Base-by-base conservation (phyloP, 2,329 filamentous ascomycete genomes). In the Penicillium sp. region DNA sequence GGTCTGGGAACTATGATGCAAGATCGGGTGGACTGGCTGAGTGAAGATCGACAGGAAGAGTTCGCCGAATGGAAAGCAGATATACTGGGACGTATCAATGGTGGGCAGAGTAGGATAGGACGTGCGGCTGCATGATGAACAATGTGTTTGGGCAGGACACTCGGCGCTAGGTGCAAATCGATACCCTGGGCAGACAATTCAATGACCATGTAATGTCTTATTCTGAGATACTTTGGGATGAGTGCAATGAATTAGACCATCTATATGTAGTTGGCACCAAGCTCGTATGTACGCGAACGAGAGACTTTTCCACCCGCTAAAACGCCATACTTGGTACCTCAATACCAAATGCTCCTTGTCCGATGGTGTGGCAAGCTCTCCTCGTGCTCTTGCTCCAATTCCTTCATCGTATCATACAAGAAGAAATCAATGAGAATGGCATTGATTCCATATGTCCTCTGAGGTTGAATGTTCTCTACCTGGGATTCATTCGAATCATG, bases 341-440 rank as follows among this genome's bases (percentile, higher is more conserved):
- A 95, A 64, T 95, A 95, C 89, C 89, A 95, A 45, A 95, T 95
- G 57, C 87, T 93, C 60, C 89, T 77, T 29, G 89, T 95, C 47
- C 89, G 75, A 66, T 95, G 89, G 65, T 95, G 88, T 4, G 86
- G 85, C 44, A 87, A 76, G 22, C 59, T 59, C 44, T 68, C 69
- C 44, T 59, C 52, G 62, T 35, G 79, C 71, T 48, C 71, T 61
- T 67, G 70, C 62, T 96, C 90, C 59, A 84, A 64, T 57, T 87
- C 83, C 63, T 96, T 98, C 68, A 92, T 88, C 12, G 84, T 80
- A 66, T 98, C 92, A 60, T 98, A 98, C 38, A 98, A 70, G 64
- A 95, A 95, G 66, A 96, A 98, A 64, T 98, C 92, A 47, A 98
- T 92, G 53, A 98, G 65, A 26, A 96, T 86, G 16, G 92, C 89